phyloP scores from a whole-genome alignment of 2,329 filamentous ascomycete genomes.

The Scedosporium minutisporum region DNA sequence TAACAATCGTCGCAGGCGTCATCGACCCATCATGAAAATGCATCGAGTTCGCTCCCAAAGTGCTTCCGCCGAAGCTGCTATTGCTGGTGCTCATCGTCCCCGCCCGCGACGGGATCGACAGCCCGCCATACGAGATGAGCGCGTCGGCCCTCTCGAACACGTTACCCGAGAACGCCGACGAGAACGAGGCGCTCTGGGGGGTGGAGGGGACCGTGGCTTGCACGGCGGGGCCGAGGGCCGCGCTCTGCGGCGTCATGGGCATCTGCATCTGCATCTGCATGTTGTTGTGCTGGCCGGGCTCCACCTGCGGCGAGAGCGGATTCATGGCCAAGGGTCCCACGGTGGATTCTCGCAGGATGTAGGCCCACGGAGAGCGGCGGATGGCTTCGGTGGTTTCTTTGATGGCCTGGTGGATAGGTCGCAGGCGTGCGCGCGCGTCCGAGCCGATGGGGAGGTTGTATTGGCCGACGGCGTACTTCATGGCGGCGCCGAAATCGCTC shows the following conservation, averaged over 20 bases:
- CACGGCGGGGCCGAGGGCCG: conserved; percentile 78
- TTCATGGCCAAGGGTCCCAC: not conserved
- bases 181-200: conserved; percentile 48
- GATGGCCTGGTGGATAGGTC: conserved; percentile 72
- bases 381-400: conserved; percentile 73
- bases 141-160: conserved; percentile 53
- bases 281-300: not conserved
- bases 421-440: conserved; percentile 64
- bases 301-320: not conserved
- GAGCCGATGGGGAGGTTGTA: conserved; percentile 43
- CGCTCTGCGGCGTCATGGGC: conserved; percentile 82
- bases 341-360: conserved; percentile 25
- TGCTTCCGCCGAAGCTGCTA: not conserved
- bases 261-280: conserved; percentile 24
- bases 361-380: conserved; percentile 47
- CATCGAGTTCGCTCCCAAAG: not conserved
- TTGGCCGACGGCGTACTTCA: conserved; percentile 40
- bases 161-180: conserved; percentile 43
- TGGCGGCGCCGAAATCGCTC: conserved; percentile 52
- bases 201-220: conserved; percentile 79
- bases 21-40: conserved; percentile 7
- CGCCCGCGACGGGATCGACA: conserved; percentile 42
- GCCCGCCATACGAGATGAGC: conserved; percentile 46
- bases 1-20: conserved; percentile 9
- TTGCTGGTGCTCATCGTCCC: conserved; percentile 28